Evolutionary conservation across 768 basidiomycete genomes (phyloP), one percentile per base, ranked within the genome.

Genomic region (Boletus rex-veris): DNA sequence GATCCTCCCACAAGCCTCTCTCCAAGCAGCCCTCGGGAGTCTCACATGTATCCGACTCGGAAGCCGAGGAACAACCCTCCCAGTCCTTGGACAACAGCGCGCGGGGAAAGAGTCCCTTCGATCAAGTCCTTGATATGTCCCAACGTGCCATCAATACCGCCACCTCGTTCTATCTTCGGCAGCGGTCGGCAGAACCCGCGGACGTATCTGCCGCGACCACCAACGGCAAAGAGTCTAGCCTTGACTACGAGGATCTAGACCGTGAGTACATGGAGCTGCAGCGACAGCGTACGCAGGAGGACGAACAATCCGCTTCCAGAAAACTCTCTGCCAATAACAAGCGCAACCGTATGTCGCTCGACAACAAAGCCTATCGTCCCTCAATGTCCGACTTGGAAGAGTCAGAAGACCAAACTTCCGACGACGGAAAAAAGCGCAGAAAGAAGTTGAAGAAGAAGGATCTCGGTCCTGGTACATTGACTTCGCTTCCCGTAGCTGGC

Each of bases 341-440:
- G 64, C 80, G 83, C 24, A 78, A 77, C 60, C 81, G 85, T 31
- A 88, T 90, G 57, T 87, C 86, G 0, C 63, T 74, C 21, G 91
- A 92, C 67, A 90, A 92, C 71, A 89, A 87, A 67, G 90, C 90
- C 1, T 93, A 92, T 62, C 80, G 80, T 49, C 90, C 90, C 18
- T 71, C 82, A 1, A 67, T 69, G 51, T 86, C 84, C 8, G 87
- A 88, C 58, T 60, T 81, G 33, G 88, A 90, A 38, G 79, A 80
- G 8, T 83, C 84, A 7, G 85, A 83, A 33, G 83, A 85, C 46
- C 80, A 81, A 45, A 76, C 78, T 31, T 80, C 80, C 24, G 81
- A 77, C 30, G 75, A 73, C 48, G 83, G 76, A 53, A 76, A 75
- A 60, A 77, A 76, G 64, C 77, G 77, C 67, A 83, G 76, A 72